Evolutionary conservation across 2,329 filamentous ascomycete genomes (phyloP).

Genomic region (Pseudonectria foliicola): DNA sequence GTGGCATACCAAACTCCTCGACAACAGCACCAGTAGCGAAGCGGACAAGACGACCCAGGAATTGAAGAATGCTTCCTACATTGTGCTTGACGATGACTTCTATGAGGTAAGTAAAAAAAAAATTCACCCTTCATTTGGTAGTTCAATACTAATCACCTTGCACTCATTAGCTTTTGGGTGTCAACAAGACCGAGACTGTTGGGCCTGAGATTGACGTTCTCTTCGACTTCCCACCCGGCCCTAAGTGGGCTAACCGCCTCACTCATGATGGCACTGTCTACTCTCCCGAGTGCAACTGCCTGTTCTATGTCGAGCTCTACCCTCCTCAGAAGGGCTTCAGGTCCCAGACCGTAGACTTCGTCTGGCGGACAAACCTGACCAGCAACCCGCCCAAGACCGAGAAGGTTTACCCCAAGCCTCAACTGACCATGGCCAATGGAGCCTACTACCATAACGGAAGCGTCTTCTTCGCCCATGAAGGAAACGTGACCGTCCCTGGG

Average conservation of each 20-base stretch:
- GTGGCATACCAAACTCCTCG: too few relatives aligned
- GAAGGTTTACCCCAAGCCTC: slow-evolving; percentile 10
- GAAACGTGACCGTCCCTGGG: slow-evolving; percentile 8
- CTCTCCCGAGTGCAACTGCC: slow-evolving; percentile 11
- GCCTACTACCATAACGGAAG: slow-evolving; percentile 12
- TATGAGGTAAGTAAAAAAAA: too few relatives aligned
- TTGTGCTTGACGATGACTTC: too few relatives aligned
- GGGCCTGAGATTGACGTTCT: slow-evolving; percentile 2
- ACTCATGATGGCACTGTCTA: slow-evolving; percentile 10
- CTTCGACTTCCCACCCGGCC: slow-evolving; percentile 7
- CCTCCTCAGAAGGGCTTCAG: slow-evolving; percentile 9
- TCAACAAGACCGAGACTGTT: background rate
- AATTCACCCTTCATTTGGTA: too few relatives aligned
- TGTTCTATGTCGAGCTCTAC: slow-evolving; percentile 11
- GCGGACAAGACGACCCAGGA: too few relatives aligned
- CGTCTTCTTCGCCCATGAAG: slow-evolving; percentile 12
- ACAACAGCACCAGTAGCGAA: too few relatives aligned
- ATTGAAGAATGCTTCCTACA: too few relatives aligned
- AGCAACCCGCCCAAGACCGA: slow-evolving; percentile 5
- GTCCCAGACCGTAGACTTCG: slow-evolving; percentile 7
- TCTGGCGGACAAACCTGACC: slow-evolving; percentile 9
- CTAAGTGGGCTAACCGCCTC: slow-evolving; percentile 7
- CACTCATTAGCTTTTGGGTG: slow-evolving; percentile 1
- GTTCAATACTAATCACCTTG: too few relatives aligned
- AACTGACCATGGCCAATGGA: slow-evolving; percentile 10